A percentile compares a stretch with the other conserved stretches of the same genome.
These are phyloP conservation scores for Entrophospora sp. DNA, from an alignment of 192 early-diverging fungal species.

Conservation along the genomic window DNA sequence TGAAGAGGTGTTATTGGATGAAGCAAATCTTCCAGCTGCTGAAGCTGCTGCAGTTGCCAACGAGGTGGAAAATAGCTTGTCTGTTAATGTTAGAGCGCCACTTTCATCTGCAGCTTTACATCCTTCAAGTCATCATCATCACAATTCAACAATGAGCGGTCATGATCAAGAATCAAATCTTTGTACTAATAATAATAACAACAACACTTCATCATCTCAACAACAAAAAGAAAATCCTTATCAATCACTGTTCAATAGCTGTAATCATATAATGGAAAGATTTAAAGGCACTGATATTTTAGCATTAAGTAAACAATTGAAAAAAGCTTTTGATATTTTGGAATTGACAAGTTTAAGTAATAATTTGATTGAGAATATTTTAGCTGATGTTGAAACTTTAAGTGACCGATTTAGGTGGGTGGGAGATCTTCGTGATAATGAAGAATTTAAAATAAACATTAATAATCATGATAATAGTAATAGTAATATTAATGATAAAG, in stretches of 20 bases:
- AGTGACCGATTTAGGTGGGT: constrained; percentile 40
- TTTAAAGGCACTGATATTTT: constrained; percentile 43
- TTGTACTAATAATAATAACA: background rate
- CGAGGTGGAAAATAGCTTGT: constrained; percentile 12
- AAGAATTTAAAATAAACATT: no score
- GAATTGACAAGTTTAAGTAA: constrained; percentile 47
- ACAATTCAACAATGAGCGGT: background rate
- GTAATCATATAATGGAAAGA: constrained; percentile 32
- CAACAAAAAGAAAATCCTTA: constrained; percentile 36
- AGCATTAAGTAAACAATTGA: constrained; percentile 40
- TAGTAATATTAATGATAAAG: no score
- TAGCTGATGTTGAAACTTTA: constrained; percentile 38
- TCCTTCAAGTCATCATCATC: background rate
- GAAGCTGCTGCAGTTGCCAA: constrained; percentile 18
- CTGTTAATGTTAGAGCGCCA: background rate
- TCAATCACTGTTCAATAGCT: constrained; percentile 29
- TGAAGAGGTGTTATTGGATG: constrained; percentile 19
- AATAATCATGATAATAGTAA: no score
- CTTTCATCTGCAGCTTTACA: background rate
- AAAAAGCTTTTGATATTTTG: constrained; percentile 47
- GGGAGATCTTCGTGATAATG: constrained; percentile 24
- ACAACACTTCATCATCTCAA: background rate
- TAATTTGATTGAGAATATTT: constrained; percentile 41
- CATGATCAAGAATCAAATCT: background rate
- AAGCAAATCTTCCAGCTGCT: constrained; percentile 14